Conservation (phyloP, 2,329 filamentous ascomycete genomes). For the Scytalidium sp. region DNA sequence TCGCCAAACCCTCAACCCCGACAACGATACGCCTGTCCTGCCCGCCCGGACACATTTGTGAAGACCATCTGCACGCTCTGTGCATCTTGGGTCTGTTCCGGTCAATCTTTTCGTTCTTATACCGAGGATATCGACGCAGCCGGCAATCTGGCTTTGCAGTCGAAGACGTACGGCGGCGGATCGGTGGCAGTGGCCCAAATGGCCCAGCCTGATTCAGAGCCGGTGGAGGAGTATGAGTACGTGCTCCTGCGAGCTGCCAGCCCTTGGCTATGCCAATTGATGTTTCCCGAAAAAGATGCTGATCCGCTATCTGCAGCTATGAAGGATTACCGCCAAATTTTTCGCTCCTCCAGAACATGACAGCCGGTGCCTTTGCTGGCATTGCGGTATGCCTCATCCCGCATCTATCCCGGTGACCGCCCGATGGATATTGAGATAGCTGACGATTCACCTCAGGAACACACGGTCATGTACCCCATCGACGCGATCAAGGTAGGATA, state of each 20-base stretch:
- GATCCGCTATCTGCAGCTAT: slow-evolving; percentile 54
- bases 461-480: slow-evolving; percentile 98
- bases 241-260: slow-evolving; percentile 27
- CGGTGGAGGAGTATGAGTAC: slow-evolving; percentile 65
- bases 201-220: slow-evolving; percentile 65
- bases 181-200: slow-evolving; percentile 64
- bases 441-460: slow-evolving; percentile 60
- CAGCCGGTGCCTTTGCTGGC: slow-evolving; percentile 92
- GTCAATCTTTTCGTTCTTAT: not conserved
- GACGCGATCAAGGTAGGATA: slow-evolving; percentile 85
- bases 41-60: too few species aligned
- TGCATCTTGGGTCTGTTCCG: not conserved
- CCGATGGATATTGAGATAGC: slow-evolving; percentile 16
- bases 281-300: slow-evolving; percentile 11
- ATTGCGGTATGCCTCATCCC: slow-evolving; percentile 21
- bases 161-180: slow-evolving; percentile 59
- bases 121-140: slow-evolving; percentile 15
- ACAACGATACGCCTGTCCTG: too few species aligned
- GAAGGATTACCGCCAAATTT: slow-evolving; percentile 93
- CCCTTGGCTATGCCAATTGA: slow-evolving; percentile 4
- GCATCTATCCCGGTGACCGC: slow-evolving; percentile 10
- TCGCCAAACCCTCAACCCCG: not conserved
- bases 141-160: slow-evolving; percentile 61
- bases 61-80: not conserved
- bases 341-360: slow-evolving; percentile 91